A percentile compares a stretch with the other conserved stretches of the same genome.
phyloP scores from a whole-genome alignment of 1,284 basidiomycete species.

The Heliocybe sulcata region DNA sequence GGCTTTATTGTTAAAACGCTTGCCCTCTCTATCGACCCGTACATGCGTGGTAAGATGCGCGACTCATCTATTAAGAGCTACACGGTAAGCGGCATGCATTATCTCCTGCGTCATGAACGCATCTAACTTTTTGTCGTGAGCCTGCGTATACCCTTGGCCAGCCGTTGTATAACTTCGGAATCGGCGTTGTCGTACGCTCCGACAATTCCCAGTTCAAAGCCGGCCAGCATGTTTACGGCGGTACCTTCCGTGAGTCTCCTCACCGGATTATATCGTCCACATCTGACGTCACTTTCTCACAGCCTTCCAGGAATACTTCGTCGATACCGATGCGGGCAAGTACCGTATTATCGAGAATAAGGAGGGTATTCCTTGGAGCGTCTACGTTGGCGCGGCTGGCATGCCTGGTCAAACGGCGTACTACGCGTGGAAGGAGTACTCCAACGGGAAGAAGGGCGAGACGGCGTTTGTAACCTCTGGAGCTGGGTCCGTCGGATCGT shows the following conservation, averaged over 20 bases:
- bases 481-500: slow-evolving; percentile 3
- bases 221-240: slow-evolving; percentile 37
- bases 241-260: neutral
- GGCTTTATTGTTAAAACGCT: slow-evolving; percentile 29
- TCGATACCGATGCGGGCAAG: slow-evolving; percentile 5
- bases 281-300: neutral
- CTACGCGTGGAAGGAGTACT: slow-evolving; percentile 17
- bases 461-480: slow-evolving; percentile 16
- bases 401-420: slow-evolving; percentile 20
- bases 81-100: neutral
- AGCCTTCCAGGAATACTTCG: slow-evolving; percentile 18
- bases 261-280: neutral
- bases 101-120: neutral
- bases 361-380: slow-evolving; percentile 21
- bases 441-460: slow-evolving; percentile 16
- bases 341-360: slow-evolving; percentile 16
- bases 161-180: slow-evolving; percentile 17
- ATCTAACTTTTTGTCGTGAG: neutral
- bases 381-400: slow-evolving; percentile 24
- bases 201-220: slow-evolving; percentile 27
- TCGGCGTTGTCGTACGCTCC: slow-evolving; percentile 37
- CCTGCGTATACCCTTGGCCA: neutral
- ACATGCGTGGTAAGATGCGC: slow-evolving; percentile 17
- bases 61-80: neutral
- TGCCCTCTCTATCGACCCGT: slow-evolving; percentile 27